Evolutionary conservation across 345 rosid genomes (phyloP).

Genomic region (Camelina hispida): DNA sequence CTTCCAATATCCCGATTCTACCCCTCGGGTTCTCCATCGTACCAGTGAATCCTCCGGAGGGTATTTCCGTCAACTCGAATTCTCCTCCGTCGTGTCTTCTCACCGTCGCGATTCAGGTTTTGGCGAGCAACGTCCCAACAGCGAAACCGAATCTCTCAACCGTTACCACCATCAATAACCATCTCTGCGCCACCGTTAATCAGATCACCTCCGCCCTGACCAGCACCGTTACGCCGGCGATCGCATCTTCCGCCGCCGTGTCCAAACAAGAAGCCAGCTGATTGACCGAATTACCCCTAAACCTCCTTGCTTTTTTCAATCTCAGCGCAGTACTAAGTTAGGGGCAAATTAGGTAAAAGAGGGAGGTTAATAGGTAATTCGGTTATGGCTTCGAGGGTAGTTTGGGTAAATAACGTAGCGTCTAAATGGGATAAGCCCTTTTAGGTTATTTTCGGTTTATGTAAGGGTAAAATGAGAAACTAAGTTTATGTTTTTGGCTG

Average conservation of each 20-base stretch:
- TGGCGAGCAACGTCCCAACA: slow-evolving; percentile 68
- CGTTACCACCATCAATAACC: slow-evolving; percentile 66
- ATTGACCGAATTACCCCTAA: slow-evolving; percentile 51
- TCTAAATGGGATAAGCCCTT: slow-evolving; percentile 17
- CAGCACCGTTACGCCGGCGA: slow-evolving; percentile 36
- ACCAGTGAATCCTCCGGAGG: slow-evolving; percentile 47
- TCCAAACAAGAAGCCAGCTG: slow-evolving; percentile 39
- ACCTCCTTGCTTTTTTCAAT: slow-evolving; percentile 42
- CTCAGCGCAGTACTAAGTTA: not conserved
- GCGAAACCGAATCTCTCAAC: slow-evolving; percentile 79
- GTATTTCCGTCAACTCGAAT: slow-evolving; percentile 27
- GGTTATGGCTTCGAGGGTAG: not conserved
- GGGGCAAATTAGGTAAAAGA: not conserved
- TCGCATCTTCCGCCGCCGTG: slow-evolving; percentile 40
- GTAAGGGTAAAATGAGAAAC: slow-evolving; percentile 27
- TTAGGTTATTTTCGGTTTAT: slow-evolving; percentile 6
- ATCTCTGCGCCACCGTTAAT: slow-evolving; percentile 66
- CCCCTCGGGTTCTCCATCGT: slow-evolving; percentile 77
- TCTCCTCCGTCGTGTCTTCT: slow-evolving; percentile 56
- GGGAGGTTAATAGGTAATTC: slow-evolving; percentile 50
- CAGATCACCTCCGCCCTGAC: slow-evolving; percentile 68
- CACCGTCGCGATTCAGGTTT: slow-evolving; percentile 84
- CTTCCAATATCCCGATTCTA: slow-evolving; percentile 75
- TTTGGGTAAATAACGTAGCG: slow-evolving; percentile 46
- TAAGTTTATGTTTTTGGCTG: not conserved